Percentiles rank a stretch among this genome's conserved stretches.
Conservation (phyloP, 192 early-diverging fungal species). For the Mortierella claussenii region DNA sequence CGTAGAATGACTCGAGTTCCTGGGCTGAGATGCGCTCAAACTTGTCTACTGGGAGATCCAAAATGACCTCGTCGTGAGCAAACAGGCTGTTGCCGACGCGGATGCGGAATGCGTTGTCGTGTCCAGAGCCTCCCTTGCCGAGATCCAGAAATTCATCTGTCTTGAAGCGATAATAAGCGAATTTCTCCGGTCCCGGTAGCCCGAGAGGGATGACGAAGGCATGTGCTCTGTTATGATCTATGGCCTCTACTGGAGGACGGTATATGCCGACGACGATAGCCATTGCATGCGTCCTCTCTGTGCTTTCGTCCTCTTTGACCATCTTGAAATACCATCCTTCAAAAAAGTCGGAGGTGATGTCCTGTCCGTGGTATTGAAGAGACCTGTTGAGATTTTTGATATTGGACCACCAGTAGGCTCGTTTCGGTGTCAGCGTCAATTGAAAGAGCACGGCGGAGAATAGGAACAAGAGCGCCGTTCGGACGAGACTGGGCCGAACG, state of each 20-base stretch:
- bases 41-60: constrained; percentile 41
- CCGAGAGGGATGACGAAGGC: constrained; percentile 56
- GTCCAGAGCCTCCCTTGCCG: neutral
- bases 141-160: constrained; percentile 42
- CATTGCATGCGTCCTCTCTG: neutral
- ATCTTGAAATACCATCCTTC: constrained; percentile 63
- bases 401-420: constrained; percentile 30
- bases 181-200: constrained; percentile 14
- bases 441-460: constrained; percentile 12
- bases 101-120: constrained; percentile 13
- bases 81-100: constrained; percentile 49
- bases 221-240: constrained; percentile 25
- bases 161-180: constrained; percentile 57
- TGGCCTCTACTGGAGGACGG: constrained; percentile 12
- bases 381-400: constrained; percentile 30
- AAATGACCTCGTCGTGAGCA: constrained; percentile 42
- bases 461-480: constrained; percentile 15
- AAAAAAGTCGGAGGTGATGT: constrained; percentile 47
- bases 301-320: constrained; percentile 11
- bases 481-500: neutral
- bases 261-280: constrained; percentile 58
- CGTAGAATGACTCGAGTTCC: constrained; percentile 43
- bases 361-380: constrained; percentile 45
- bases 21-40: constrained; percentile 42
- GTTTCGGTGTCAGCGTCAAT: constrained; percentile 5